Percentiles rank a stretch among this genome's conserved stretches.
These are phyloP conservation scores for Phycomyces nitens DNA, from an alignment of 192 early-diverging fungal genomes.

Conservation along the genomic window DNA sequence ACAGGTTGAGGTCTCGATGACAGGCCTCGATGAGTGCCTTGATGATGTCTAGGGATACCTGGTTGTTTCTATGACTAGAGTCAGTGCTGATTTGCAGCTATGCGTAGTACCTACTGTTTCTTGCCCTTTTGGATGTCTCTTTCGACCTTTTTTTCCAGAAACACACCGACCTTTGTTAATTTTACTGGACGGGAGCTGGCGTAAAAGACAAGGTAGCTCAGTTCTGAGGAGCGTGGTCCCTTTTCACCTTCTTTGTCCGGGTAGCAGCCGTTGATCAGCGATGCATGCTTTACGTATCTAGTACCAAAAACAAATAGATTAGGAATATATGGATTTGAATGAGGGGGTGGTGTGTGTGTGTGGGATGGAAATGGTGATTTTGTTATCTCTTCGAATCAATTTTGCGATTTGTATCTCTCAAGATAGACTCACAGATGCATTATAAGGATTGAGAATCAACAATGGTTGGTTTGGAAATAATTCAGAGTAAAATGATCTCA, in stretches of 20 bases:
- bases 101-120: constrained; percentile 50
- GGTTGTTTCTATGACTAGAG: constrained; percentile 59
- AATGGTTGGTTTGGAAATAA: too few relatives aligned
- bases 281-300: constrained; percentile 73
- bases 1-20: constrained; percentile 73
- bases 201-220: constrained; percentile 88
- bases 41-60: constrained; percentile 71
- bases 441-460: too few relatives aligned
- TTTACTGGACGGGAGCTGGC: constrained; percentile 85
- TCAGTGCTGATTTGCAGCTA: not conserved
- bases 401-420: too few relatives aligned
- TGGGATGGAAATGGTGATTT: too few relatives aligned
- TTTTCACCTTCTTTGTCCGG: constrained; percentile 60
- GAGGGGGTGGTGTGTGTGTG: too few relatives aligned
- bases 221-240: constrained; percentile 71
- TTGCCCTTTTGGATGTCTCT: constrained; percentile 60
- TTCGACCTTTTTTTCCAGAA: constrained; percentile 67
- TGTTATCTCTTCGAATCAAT: too few relatives aligned
- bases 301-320: too few relatives aligned
- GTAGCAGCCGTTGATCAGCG: constrained; percentile 75
- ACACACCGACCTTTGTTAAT: constrained; percentile 83
- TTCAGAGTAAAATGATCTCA: too few relatives aligned
- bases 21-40: constrained; percentile 70
- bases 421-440: too few relatives aligned
- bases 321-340: too few relatives aligned